Base-by-base conservation (phyloP, 164 flowering plant species). In the Vitis riparia region DNA sequence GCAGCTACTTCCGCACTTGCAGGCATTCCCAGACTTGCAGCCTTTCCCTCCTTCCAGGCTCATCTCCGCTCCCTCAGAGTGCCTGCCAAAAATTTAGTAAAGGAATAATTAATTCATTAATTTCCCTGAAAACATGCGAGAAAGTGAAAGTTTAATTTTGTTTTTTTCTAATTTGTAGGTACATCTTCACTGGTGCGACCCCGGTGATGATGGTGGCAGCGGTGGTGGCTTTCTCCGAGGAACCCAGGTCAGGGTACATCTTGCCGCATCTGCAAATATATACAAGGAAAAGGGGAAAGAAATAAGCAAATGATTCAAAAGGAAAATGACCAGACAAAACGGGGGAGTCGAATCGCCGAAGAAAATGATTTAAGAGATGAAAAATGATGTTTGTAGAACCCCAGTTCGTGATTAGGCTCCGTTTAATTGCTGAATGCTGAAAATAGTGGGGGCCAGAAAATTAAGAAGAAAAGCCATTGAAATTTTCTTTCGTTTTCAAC, bases 151-250 rank as follows among this genome's bases (percentile, higher is more conserved):
- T 17, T 13, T 3, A 51, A 6, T 17, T 19, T 19, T 19, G 1
- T 19, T 19, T 0, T 1, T 44, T 51, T 19, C 0, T 27, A 29
- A n/a, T 11, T 51, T 51, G 37, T 30, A 69, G 76, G 0, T 59
- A 76, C 79, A 16, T 59, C 74, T 77, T 77, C 30, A 63, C 71
- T 2, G 77, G 80, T 3, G 80, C 75, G 57, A 77, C 71, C 11
- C 80, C 80, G 14, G 48, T 65, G 16, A 77, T 62, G 53, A 67
- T 32, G 66, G 77, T 70, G 69, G 62, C 57, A 56, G 73, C 63
- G 59, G 74, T 52, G 59, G 62, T 51, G 51, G 70, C 16, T 16
- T 17, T 64, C 70, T 71, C 75, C 0, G 71, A 50, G 77, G 15
- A 70, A 15, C 68, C 53, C 48, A 76, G 17, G 68, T 71, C 80